phyloP scores from a whole-genome alignment of 495 filamentous ascomycete genomes.

The Pseudomonodictys pantanalensis region DNA sequence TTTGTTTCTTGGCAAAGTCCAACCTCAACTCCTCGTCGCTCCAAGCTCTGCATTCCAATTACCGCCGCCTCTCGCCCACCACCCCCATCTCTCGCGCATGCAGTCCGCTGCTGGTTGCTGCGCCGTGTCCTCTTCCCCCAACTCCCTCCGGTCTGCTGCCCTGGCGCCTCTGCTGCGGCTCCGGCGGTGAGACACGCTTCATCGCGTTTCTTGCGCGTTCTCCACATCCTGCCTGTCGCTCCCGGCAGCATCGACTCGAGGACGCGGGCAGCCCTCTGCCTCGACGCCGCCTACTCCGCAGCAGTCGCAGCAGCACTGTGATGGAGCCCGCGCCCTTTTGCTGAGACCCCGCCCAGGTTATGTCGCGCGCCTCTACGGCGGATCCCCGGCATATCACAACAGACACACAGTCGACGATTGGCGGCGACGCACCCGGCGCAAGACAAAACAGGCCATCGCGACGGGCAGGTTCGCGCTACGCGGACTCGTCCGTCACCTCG shows the following conservation, averaged over 20 bases:
- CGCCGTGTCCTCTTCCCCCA: background rate
- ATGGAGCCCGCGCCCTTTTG: constrained; percentile 13
- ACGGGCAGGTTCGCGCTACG: constrained; percentile 28
- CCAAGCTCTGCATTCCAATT: constrained; percentile 7
- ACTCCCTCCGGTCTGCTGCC: background rate
- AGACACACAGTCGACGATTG: constrained; percentile 79
- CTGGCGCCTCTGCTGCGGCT: background rate
- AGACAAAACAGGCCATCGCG: constrained; percentile 36
- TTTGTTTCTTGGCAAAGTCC: background rate
- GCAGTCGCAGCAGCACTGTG: constrained; percentile 18
- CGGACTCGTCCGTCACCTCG: constrained; percentile 24
- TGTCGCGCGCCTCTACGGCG: constrained; percentile 41
- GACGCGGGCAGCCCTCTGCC: background rate
- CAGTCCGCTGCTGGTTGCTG: background rate
- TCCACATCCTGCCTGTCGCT: constrained; percentile 1
- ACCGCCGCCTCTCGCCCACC: background rate
- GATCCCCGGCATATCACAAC: constrained; percentile 53
- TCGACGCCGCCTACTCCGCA: background rate
- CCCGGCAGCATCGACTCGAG: constrained; percentile 6
- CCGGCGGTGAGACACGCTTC: constrained; percentile 5
- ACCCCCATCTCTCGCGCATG: background rate
- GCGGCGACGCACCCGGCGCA: constrained; percentile 44
- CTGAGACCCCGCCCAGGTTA: constrained; percentile 29
- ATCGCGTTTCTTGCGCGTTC: constrained; percentile 16
- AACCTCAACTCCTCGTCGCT: constrained; percentile 2